Percentiles rank a stretch among this genome's conserved stretches.
These are phyloP conservation scores for Citrus mangshanensis DNA, from an alignment of 345 rosid genomes.

Conservation along the genomic window DNA sequence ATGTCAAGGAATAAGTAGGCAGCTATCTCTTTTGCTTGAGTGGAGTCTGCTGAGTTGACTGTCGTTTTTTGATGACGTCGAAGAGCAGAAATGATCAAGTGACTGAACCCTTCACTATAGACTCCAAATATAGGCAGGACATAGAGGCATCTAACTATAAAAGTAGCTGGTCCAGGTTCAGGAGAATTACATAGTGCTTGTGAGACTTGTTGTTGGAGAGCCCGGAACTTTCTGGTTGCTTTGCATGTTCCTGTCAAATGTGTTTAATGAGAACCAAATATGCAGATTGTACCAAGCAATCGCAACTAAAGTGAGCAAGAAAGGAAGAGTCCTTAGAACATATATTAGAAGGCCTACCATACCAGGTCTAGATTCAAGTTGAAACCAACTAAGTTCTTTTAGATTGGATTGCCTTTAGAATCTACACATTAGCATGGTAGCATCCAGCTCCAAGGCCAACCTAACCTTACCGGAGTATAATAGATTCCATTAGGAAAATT, in stretches of 20 bases:
- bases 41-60: conserved; percentile 34
- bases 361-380: neutral
- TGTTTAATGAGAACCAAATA: neutral
- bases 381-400: neutral
- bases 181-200: conserved; percentile 60
- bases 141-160: conserved; percentile 57
- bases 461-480: neutral
- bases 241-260: conserved; percentile 58
- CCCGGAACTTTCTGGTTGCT: conserved; percentile 72
- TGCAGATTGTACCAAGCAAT: neutral
- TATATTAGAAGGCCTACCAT: neutral
- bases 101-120: conserved; percentile 82
- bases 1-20: conserved; percentile 54
- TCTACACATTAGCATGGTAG: neutral
- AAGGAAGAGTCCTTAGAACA: neutral
- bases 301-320: neutral
- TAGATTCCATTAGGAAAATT: neutral
- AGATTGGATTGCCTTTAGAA: neutral
- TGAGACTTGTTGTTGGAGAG: conserved; percentile 69
- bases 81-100: conserved; percentile 76
- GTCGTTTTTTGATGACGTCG: conserved; percentile 52
- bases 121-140: conserved; percentile 70
- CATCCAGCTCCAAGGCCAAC: neutral
- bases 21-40: conserved; percentile 55
- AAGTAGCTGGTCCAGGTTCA: conserved; percentile 70